Evolutionary conservation across 1,284 basidiomycete species (phyloP).

Genomic region (Ustilago curta): DNA sequence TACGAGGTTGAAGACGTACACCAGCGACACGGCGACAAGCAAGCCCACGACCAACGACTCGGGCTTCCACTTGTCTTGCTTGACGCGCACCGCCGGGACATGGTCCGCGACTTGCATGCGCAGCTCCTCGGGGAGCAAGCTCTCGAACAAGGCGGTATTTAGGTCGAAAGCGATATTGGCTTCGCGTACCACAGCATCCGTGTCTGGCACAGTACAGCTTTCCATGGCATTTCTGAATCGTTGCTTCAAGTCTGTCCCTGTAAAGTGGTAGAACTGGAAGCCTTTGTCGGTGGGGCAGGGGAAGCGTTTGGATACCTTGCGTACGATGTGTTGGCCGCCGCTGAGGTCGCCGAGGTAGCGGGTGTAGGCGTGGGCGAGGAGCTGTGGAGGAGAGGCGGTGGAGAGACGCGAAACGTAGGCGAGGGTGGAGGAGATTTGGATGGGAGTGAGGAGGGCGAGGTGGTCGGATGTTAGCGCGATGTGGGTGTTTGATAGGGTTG

Average conservation of each 20-base stretch:
- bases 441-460: conserved; percentile 34
- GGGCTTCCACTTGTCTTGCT: background rate
- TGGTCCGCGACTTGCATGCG: too few species aligned
- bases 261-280: conserved; percentile 80
- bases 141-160: conserved; percentile 76
- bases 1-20: too few species aligned
- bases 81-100: background rate
- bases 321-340: conserved; percentile 80
- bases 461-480: conserved; percentile 37
- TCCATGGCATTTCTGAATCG: conserved; percentile 83
- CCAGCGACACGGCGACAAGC: too few species aligned
- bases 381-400: background rate
- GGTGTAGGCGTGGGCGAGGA: conserved; percentile 48
- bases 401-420: conserved; percentile 32
- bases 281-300: conserved; percentile 70
- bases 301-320: conserved; percentile 73
- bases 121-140: conserved; percentile 21
- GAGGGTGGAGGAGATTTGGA: conserved; percentile 32
- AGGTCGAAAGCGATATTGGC: conserved; percentile 78
- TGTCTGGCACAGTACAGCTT: conserved; percentile 72
- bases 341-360: conserved; percentile 87
- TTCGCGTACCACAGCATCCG: conserved; percentile 73
- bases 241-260: conserved; percentile 80
- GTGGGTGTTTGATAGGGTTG: too few species aligned
- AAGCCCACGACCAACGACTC: too few species aligned